Evolutionary conservation across 1,284 basidiomycete genomes (phyloP), one percentile per base, ranked within the genome.

Genomic region (Megacollybia platyphylla): DNA sequence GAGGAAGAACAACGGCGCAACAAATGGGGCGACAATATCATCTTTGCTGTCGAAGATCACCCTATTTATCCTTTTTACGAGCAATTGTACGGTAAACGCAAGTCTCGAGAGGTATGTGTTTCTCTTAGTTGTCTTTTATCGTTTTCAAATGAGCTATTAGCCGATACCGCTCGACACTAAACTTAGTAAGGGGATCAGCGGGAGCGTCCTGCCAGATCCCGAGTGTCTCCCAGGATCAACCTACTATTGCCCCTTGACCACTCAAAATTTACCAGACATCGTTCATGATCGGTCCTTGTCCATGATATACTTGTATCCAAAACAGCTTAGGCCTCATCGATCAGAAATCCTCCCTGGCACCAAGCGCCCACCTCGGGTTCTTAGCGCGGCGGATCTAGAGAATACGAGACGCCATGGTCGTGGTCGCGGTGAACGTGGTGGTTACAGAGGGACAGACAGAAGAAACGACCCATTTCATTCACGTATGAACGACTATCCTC

Each of bases 221-320:
- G 77, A 81, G 42, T 96, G 87, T 55, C 76, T 98, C 5, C 96
- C 96, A 2, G 87, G 89, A 36, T 86, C 92, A 10, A 93, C 87
- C 0, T 93, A 88, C 59, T 79, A 84, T 54, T 81, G 79, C 27
- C 93, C 92, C 1, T 58, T 87, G 35, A 51, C 64, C 7, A 55
- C 57, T n/a, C 58, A 74, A 35, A 64, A 67, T 38, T 61, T 90
- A 17, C 73, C 75, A 2, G 91, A 98, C 61, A 84, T 99, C 48
- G 71, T 73, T 51, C 81, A 86, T 56, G 92, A 98, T 60, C 73
- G 76, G 31, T 88, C 92, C 7, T 68, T 98, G 7, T 92, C 89
- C 0, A 91, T 83, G 0, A 63, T 83, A 15, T 98, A 92, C 64
- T 82, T 79, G 58, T 97, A 93, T 71, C 93, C 96, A 0, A 74